These are phyloP conservation scores for Neofusicoccum kwambonambiense DNA, from an alignment of 2,329 filamentous ascomycete species.

Conservation along the genomic window DNA sequence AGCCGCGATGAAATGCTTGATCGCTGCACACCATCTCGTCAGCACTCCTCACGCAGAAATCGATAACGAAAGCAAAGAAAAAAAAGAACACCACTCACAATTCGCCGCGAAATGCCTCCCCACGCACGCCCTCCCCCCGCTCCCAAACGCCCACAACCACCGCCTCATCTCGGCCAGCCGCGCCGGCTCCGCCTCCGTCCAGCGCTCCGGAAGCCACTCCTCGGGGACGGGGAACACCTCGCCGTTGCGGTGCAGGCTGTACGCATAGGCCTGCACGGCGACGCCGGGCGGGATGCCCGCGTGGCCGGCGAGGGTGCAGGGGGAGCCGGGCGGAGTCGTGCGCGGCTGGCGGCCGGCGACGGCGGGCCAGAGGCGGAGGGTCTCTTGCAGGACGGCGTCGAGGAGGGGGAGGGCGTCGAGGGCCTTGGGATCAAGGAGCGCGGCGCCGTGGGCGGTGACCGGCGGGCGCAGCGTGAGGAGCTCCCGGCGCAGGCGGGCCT, in stretches of 20 bases:
- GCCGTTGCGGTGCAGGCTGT: constrained; percentile 46
- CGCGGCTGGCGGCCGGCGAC: constrained; percentile 64
- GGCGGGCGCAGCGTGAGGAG: constrained; percentile 32
- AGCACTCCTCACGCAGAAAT: neutral
- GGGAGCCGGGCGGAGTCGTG: constrained; percentile 43
- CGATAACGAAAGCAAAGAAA: too few species aligned
- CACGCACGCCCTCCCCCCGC: constrained; percentile 44
- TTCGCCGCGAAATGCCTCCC: constrained; percentile 49
- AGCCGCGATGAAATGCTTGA: constrained; percentile 68
- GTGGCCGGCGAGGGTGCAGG: constrained; percentile 35
- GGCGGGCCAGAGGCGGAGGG: constrained; percentile 59
- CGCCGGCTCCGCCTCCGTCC: constrained; percentile 31
- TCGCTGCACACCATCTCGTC: constrained; percentile 50
- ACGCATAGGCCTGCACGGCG: constrained; percentile 48
- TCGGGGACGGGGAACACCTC: constrained; percentile 45
- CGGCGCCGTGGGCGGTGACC: constrained; percentile 15
- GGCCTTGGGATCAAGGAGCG: constrained; percentile 39
- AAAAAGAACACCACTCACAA: constrained; percentile 34
- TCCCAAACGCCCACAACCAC: constrained; percentile 50
- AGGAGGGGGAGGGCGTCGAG: constrained; percentile 53
- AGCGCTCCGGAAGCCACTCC: constrained; percentile 42
- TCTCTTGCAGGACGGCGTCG: constrained; percentile 60
- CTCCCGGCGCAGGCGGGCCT: constrained; percentile 44
- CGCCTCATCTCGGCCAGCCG: constrained; percentile 43
- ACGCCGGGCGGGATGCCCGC: constrained; percentile 41